Evolutionary conservation across 2,329 filamentous ascomycete species (phyloP), one percentile per base, ranked within the genome.

Genomic region (Hymenoscyphus linearis): DNA sequence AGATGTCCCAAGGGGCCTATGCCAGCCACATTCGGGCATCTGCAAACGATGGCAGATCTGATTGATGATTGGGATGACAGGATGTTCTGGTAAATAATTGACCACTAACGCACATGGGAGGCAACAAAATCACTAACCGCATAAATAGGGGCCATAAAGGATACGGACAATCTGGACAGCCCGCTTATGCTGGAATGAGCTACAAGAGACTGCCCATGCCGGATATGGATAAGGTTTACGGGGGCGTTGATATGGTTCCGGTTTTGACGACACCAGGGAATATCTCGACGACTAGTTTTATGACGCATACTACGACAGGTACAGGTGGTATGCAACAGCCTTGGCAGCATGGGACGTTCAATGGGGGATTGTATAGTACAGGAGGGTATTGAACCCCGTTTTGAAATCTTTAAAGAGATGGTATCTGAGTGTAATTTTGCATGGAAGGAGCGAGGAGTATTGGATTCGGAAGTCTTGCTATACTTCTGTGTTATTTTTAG

Each of bases 31-130:
- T 73, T 66, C 54, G 72, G 72, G 1, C 72, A 74, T 61, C 62
- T 74, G n/a, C 71, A 71, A 55, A 74, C 71, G 9, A 68, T 74
- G 40, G 69, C 66, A 35, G 69, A 73, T 63, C 60, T 74, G 34
- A 65, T 74, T 40, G 71, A 73, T 65, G 70, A 71, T 10, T 73
- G 70, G 71, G 59, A 67, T 31, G 63, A 68, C 13, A 47, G 52
- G 6, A 59, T 71, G 64, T 71, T 69, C 54, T 71, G 69, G 69
- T 31, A 31, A 31, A 1, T 31, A 31, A 31, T 31, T 5, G 10
- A 31, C 31, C 31, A 31, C 31, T 4, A 31, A 31, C 31, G 6
- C 31, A 9, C 31, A 31, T 2, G 31, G 5, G 31, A 31, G 5
- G 31, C 31, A 31, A 9, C 31, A 4, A 4, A 31, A 31, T 31